These are phyloP conservation scores for Emergomyces orientalis DNA, from an alignment of 2,329 filamentous ascomycete genomes.

Conservation along the genomic window DNA sequence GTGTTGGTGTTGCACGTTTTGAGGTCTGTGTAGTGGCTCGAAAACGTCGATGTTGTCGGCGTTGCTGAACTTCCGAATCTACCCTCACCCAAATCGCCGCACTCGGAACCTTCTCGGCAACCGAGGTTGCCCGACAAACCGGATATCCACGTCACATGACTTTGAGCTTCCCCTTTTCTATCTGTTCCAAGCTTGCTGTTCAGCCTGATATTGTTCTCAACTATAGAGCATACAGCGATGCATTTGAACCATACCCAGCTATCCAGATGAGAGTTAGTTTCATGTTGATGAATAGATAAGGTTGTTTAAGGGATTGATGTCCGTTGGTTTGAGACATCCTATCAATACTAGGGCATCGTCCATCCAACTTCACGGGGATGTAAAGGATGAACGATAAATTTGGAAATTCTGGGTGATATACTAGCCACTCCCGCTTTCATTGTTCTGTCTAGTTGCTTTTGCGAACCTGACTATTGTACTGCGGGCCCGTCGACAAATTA, in stretches of 20 bases:
- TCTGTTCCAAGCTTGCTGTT: not conserved
- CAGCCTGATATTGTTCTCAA: not conserved
- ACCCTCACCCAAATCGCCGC: constrained; percentile 3
- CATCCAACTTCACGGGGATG: too few species aligned
- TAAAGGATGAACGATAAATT: too few species aligned
- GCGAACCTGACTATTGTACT: not conserved
- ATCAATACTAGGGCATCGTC: too few species aligned
- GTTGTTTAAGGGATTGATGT: too few species aligned
- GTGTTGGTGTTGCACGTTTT: not conserved
- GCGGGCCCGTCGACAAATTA: not conserved
- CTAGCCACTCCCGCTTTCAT: too few species aligned
- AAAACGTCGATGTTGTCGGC: not conserved
- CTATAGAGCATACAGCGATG: too few species aligned
- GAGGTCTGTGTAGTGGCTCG: not conserved
- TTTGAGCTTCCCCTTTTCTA: not conserved
- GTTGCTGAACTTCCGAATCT: constrained; percentile 4
- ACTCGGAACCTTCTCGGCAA: constrained; percentile 4
- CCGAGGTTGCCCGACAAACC: constrained; percentile 13
- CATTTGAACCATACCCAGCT: too few species aligned
- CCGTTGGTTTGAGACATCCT: too few species aligned
- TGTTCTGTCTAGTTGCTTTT: not conserved
- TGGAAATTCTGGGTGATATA: too few species aligned
- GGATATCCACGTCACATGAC: not conserved
- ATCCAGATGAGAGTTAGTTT: too few species aligned
- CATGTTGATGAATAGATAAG: too few species aligned